Evolutionary conservation across 2,329 filamentous ascomycete genomes (phyloP).

Genomic region (Tricladium varicosporioides): DNA sequence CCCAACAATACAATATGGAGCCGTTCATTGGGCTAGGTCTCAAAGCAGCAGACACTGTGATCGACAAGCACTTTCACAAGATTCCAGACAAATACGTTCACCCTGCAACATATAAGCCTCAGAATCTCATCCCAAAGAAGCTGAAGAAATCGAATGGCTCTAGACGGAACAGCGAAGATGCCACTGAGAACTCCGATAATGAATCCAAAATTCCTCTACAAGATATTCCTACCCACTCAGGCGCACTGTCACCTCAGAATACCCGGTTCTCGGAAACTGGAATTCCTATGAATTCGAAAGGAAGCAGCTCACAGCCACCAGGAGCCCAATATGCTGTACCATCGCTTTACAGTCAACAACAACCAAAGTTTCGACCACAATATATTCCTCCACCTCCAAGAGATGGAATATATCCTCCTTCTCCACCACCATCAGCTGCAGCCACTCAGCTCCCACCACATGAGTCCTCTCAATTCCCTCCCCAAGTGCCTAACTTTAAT

Average conservation of each 20-base stretch:
- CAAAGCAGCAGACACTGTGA: conserved; percentile 6
- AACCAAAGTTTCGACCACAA: conserved; percentile 2
- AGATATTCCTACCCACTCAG: conserved; percentile 7
- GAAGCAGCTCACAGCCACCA: background rate
- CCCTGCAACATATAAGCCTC: conserved; percentile 8
- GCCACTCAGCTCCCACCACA: background rate
- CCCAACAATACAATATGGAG: background rate
- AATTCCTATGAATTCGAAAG: background rate
- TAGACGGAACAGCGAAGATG: background rate
- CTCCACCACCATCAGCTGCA: conserved; percentile 1
- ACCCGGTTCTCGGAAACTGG: background rate
- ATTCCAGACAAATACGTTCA: conserved; percentile 13
- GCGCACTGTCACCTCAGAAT: background rate
- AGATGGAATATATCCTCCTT: background rate
- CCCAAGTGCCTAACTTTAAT: no score
- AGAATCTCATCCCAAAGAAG: conserved; percentile 1
- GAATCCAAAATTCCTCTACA: background rate
- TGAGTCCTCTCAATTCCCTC: no score
- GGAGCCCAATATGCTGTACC: background rate
- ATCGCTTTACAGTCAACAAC: conserved; percentile 4
- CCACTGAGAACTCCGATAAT: background rate
- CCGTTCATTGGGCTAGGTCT: conserved; percentile 11
- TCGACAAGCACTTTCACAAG: conserved; percentile 18
- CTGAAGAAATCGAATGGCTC: background rate
- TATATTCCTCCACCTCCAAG: conserved; percentile 10